Percentiles rank a stretch among this genome's conserved stretches.
Evolutionary conservation across 73 alveolate genomes (phyloP).

Genomic region (Breviolum minutum): DNA sequence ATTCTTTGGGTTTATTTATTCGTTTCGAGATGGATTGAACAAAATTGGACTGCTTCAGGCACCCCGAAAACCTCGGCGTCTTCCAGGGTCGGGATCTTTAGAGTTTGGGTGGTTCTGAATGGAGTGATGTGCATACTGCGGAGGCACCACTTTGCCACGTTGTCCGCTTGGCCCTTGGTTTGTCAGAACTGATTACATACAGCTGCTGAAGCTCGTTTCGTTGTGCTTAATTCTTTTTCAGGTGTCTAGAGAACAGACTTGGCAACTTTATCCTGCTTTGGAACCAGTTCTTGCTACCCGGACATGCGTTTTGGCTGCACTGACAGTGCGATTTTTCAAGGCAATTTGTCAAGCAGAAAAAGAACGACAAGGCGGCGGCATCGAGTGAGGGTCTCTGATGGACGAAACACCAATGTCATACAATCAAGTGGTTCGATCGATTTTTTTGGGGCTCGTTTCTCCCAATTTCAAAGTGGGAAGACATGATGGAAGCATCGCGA

Average conservation of each 20-base stretch:
- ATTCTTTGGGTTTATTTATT: too few species aligned
- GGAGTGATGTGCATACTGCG: not conserved
- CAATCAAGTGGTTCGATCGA: too few species aligned
- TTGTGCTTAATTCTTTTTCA: too few species aligned
- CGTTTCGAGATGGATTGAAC: too few species aligned
- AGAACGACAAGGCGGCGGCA: conserved; percentile 50
- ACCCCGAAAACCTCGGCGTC: conserved; percentile 21
- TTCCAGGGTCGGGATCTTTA: not conserved
- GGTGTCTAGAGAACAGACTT: not conserved
- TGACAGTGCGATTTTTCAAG: not conserved
- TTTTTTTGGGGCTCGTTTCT: too few species aligned
- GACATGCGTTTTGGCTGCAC: not conserved
- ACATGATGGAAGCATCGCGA: too few species aligned
- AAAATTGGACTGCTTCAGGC: not conserved
- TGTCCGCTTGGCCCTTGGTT: not conserved
- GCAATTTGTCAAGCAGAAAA: conserved; percentile 21
- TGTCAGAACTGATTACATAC: not conserved
- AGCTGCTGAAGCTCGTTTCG: too few species aligned
- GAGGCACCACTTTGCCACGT: conserved; percentile 38
- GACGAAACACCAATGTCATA: too few species aligned
- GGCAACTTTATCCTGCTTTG: not conserved
- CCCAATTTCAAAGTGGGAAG: too few species aligned
- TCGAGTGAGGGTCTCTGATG: too few species aligned
- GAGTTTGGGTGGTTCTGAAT: too few species aligned
- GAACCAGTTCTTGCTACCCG: not conserved